Base-by-base conservation (phyloP, 768 basidiomycete species). In the Boletus coccyginus region DNA sequence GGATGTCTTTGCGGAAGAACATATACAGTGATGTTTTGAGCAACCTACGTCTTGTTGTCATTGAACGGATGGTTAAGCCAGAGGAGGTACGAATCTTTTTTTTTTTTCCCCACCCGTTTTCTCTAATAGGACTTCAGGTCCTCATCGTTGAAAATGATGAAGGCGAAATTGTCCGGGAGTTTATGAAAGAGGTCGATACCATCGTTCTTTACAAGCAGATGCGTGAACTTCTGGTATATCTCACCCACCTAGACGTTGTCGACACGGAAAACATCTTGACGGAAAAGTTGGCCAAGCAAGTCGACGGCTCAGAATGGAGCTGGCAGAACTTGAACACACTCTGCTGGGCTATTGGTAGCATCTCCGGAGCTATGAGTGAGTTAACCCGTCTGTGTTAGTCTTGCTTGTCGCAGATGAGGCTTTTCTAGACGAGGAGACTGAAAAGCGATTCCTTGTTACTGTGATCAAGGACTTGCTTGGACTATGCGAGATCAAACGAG, bases 341-440 rank as follows among this genome's bases (percentile, higher is more conserved):
- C 12, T 99, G 97, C 74, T 99, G 97, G 97, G 97, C 97, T 52
- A 99, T 98, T 65, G 97, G 97, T 56, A 98, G 95, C 2, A 98
- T 99, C 58, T 98, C 96, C 21, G 94, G 95, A 42, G 95, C 96
- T 3, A 99, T 98, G 97, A 98, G 95, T 95, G 67, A 71, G 92
- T 81, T 14, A 21, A 43, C 57, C 11, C 16, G 13, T 46, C 16
- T 27, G 40, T 52, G 4, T 55, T 21, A 24, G 39, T 33, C 36
- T 44, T 27, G 3, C 41, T 50, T 42, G 40, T 39, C 31, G 19
- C 39, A 24, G 32, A 58, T 47, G 2, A 50, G 46, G 55, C 27
- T 7, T 29, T 27, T 51, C 19, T 60, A 98, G 95, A 97, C 66
- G 97, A 99, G 76, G 96, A 99, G 70, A 94, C 94, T 4, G 97